Conservation (phyloP, 1,284 basidiomycete genomes). For the Tylopilus sp. region DNA sequence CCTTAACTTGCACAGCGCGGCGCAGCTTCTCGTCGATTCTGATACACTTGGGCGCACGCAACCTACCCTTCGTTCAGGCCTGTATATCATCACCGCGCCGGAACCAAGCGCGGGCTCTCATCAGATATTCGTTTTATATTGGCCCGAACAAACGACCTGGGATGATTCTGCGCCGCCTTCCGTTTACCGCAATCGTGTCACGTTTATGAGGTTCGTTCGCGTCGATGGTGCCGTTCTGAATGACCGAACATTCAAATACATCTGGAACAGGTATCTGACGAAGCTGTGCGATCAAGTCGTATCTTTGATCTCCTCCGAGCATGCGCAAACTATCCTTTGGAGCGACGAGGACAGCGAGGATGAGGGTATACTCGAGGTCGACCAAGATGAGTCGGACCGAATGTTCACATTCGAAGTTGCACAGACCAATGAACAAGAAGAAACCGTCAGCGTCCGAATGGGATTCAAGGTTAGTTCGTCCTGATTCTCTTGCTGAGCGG, state of each 20-base stretch:
- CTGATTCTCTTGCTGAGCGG: neutral
- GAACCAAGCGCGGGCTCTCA: slow-evolving; percentile 10
- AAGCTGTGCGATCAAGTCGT: slow-evolving; percentile 52
- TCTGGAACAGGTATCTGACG: slow-evolving; percentile 44
- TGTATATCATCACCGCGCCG: slow-evolving; percentile 40
- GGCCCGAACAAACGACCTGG: slow-evolving; percentile 62
- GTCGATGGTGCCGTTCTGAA: neutral
- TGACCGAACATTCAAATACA: neutral
- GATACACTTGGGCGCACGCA: slow-evolving; percentile 18
- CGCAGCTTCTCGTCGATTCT: slow-evolving; percentile 22
- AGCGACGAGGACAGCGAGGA: slow-evolving; percentile 35
- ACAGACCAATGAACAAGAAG: slow-evolving; percentile 55
- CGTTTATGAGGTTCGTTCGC: slow-evolving; percentile 53
- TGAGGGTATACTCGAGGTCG: slow-evolving; percentile 26
- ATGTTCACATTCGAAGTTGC: slow-evolving; percentile 53
- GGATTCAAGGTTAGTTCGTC: slow-evolving; percentile 40
- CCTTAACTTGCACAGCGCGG: slow-evolving; percentile 9
- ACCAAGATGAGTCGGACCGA: slow-evolving; percentile 42
- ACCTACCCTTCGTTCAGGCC: slow-evolving; percentile 44
- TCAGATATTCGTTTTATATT: slow-evolving; percentile 48
- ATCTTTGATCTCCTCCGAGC: slow-evolving; percentile 44
- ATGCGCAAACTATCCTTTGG: slow-evolving; percentile 43
- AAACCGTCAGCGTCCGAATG: slow-evolving; percentile 38
- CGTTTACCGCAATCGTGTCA: slow-evolving; percentile 48
- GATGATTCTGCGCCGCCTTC: slow-evolving; percentile 44